These are phyloP conservation scores for Fusarium virguliforme DNA, from an alignment of 2,329 filamentous ascomycete species.

Conservation along the genomic window DNA sequence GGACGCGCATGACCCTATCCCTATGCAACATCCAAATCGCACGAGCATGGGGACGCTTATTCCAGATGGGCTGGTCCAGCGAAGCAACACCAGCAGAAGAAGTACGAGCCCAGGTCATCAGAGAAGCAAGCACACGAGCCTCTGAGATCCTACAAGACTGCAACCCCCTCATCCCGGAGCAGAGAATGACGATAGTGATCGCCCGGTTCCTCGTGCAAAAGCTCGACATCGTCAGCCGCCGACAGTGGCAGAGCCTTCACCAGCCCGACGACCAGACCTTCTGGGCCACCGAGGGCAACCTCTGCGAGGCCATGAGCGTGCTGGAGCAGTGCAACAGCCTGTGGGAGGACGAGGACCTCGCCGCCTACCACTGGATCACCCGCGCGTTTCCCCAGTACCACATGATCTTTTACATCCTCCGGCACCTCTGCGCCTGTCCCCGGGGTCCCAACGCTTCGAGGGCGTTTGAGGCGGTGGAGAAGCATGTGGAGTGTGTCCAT, in stretches of 20 bases:
- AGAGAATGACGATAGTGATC: conserved; percentile 52
- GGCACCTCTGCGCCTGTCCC: conserved; percentile 61
- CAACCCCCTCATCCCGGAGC: conserved; percentile 68
- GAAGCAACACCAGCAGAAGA: conserved; percentile 45
- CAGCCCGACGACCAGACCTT: conserved; percentile 35
- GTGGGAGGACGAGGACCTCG: conserved; percentile 58
- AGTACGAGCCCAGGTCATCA: conserved; percentile 60
- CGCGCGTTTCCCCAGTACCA: conserved; percentile 62
- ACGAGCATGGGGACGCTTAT: conserved; percentile 45
- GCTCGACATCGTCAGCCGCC: conserved; percentile 66
- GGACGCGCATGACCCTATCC: conserved; percentile 72
- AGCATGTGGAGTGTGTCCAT: conserved; percentile 28
- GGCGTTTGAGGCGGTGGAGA: conserved; percentile 53
- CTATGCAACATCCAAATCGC: conserved; percentile 69
- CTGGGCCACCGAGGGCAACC: conserved; percentile 53
- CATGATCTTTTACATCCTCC: conserved; percentile 61
- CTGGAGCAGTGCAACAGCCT: conserved; percentile 54
- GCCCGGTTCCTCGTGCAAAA: conserved; percentile 55
- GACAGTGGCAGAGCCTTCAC: conserved; percentile 53
- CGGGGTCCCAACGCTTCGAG: conserved; percentile 50
- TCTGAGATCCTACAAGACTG: conserved; percentile 55
- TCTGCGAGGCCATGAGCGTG: conserved; percentile 54
- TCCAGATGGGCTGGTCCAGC: conserved; percentile 41
- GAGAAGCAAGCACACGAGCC: conserved; percentile 12
- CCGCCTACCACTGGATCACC: conserved; percentile 57